Evolutionary conservation across 495 filamentous ascomycete species (phyloP).

Genomic region (Neurospora sp.): DNA sequence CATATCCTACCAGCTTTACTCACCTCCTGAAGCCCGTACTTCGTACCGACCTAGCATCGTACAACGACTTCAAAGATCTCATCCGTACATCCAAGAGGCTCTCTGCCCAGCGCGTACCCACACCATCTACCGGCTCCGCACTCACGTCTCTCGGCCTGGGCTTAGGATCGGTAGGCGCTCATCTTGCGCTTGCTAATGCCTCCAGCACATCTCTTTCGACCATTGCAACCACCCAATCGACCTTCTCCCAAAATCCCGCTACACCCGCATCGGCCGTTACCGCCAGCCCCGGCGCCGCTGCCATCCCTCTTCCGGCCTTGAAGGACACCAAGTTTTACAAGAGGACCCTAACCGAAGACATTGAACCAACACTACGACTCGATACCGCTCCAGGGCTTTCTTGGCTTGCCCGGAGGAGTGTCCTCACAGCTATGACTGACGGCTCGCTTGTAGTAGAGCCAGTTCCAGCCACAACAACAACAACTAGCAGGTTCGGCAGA

Average conservation of each 20-base stretch:
- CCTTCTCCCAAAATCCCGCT: conserved; percentile 40
- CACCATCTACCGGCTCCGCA: conserved; percentile 4
- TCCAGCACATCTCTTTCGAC: conserved; percentile 36
- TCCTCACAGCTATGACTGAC: conserved; percentile 70
- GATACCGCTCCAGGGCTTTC: conserved; percentile 85
- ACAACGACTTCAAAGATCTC: conserved; percentile 75
- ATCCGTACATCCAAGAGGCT: conserved; percentile 55
- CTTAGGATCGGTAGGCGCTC: conserved; percentile 30
- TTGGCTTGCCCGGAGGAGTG: conserved; percentile 79
- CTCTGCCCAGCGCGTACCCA: conserved; percentile 19
- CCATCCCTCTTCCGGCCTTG: conserved; percentile 33
- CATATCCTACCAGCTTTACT: conserved; percentile 75
- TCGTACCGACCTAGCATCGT: conserved; percentile 68
- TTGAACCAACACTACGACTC: conserved; percentile 85
- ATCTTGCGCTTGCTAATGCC: conserved; percentile 15
- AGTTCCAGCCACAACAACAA: conserved; percentile 41
- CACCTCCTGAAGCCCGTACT: conserved; percentile 74
- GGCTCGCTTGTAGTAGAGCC: conserved; percentile 88
- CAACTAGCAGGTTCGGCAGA: conserved; percentile 29
- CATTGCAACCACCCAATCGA: conserved; percentile 24
- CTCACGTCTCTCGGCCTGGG: conserved; percentile 41
- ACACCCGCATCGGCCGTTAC: conserved; percentile 40
- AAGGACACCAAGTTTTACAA: conserved; percentile 95
- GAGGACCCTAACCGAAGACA: conserved; percentile 72
- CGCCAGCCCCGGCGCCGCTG: conserved; percentile 22